phyloP scores from a whole-genome alignment of 176 grass and related monocot genomes.

The Alloteropsis semialata region DNA sequence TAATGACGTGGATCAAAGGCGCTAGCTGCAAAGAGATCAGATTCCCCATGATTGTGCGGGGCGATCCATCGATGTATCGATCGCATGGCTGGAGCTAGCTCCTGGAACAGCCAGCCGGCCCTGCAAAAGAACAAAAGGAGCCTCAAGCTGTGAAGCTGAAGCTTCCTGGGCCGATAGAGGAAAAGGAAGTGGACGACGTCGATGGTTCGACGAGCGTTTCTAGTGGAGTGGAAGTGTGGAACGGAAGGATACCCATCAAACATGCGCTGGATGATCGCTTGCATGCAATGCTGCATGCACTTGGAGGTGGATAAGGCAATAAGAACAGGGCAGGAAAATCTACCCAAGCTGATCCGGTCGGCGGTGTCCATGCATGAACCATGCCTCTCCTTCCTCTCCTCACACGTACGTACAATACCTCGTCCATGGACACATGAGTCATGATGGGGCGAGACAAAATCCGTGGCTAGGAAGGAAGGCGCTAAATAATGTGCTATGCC shows the following conservation, averaged over 20 bases:
- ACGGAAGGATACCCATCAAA: not conserved
- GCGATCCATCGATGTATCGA: no score
- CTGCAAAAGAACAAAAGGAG: not conserved
- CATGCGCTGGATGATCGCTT: not conserved
- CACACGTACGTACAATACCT: no score
- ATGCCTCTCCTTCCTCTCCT: not conserved
- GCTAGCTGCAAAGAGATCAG: conserved; percentile 33
- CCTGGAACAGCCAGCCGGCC: not conserved
- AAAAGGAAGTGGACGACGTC: not conserved
- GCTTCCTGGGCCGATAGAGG: no score
- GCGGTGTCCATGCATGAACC: not conserved
- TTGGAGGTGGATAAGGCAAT: not conserved
- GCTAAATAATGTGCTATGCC: not conserved
- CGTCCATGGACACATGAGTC: no score
- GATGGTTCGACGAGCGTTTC: not conserved
- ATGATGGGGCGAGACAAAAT: not conserved
- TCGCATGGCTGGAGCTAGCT: not conserved
- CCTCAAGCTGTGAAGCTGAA: no score
- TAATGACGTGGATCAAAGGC: conserved; percentile 50
- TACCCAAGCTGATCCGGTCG: not conserved
- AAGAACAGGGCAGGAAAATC: conserved; percentile 22
- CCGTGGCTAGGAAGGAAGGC: not conserved
- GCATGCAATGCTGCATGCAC: not conserved
- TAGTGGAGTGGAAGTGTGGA: no score
- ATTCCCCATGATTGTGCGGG: conserved; percentile 44